Percentiles rank a stretch among this genome's conserved stretches.
Conservation (phyloP, 352 stramenopile genomes). For the Globisporangium yorkense region DNA sequence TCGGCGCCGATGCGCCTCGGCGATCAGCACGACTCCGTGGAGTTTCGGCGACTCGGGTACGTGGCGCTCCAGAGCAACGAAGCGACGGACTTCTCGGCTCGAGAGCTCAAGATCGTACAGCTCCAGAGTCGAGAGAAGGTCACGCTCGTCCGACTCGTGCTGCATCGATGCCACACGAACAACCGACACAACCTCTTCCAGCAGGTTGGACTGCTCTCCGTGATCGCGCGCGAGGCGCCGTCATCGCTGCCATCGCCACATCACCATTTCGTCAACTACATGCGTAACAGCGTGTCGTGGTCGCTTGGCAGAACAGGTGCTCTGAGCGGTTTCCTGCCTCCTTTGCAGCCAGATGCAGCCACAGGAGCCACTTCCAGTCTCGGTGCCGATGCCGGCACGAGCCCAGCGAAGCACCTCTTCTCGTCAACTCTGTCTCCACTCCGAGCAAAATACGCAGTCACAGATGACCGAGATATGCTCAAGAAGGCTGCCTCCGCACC, state of each 20-base stretch:
- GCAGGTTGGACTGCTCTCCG: constrained; percentile 36
- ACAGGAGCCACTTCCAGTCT: neutral
- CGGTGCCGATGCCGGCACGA: neutral
- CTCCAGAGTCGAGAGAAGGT: constrained; percentile 16
- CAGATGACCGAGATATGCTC: neutral
- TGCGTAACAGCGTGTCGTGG: constrained; percentile 1
- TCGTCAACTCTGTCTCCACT: constrained; percentile 9
- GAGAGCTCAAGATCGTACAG: constrained; percentile 49
- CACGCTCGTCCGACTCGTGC: constrained; percentile 31
- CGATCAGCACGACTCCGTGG: constrained; percentile 4
- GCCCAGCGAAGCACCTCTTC: constrained; percentile 2
- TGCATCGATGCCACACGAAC: constrained; percentile 41
- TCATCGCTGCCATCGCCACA: neutral
- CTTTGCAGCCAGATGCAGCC: neutral
- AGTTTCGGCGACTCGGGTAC: constrained; percentile 38
- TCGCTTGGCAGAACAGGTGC: neutral
- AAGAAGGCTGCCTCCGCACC: neutral
- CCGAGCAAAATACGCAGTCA: constrained; percentile 3
- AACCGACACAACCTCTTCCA: constrained; percentile 41
- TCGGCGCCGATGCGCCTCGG: neutral
- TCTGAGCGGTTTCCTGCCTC: neutral
- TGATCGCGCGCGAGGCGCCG: constrained; percentile 13
- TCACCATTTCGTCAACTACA: neutral
- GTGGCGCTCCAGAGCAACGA: constrained; percentile 27
- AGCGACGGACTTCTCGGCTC: constrained; percentile 15